phyloP scores from a whole-genome alignment of 305 asterid species.

The Fraxinus latifolia region DNA sequence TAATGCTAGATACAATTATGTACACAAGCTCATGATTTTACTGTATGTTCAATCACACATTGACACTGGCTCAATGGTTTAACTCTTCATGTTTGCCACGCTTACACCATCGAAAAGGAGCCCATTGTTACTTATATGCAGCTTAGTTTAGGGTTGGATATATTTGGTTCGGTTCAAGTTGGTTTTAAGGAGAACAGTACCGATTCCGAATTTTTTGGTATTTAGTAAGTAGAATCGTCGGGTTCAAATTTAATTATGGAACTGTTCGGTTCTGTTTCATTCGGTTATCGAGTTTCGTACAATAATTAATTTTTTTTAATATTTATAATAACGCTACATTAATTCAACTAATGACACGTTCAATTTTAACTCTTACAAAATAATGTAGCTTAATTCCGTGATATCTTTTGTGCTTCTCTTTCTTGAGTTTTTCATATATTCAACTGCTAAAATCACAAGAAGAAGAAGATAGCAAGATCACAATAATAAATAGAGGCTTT shows the following conservation, averaged over 20 bases:
- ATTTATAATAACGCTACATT: no score
- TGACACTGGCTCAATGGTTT: background rate
- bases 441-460: no score
- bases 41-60: background rate
- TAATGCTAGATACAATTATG: background rate
- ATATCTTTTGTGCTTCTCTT: background rate
- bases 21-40: background rate
- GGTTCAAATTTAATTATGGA: background rate
- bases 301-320: no score
- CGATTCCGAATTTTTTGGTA: background rate
- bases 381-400: no score
- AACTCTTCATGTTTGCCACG: background rate
- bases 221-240: no score
- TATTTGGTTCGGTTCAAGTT: no score
- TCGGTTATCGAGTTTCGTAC: background rate
- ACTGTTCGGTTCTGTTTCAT: no score
- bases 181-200: background rate
- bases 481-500: no score
- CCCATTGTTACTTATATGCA: background rate
- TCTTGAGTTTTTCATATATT: background rate
- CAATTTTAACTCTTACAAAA: no score
- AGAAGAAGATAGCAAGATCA: no score
- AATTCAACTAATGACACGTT: background rate
- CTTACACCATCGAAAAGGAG: background rate
- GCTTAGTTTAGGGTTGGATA: background rate